Evolutionary conservation across 2,329 filamentous ascomycete genomes (phyloP).

Genomic region (Scortechinia acanthostroma): DNA sequence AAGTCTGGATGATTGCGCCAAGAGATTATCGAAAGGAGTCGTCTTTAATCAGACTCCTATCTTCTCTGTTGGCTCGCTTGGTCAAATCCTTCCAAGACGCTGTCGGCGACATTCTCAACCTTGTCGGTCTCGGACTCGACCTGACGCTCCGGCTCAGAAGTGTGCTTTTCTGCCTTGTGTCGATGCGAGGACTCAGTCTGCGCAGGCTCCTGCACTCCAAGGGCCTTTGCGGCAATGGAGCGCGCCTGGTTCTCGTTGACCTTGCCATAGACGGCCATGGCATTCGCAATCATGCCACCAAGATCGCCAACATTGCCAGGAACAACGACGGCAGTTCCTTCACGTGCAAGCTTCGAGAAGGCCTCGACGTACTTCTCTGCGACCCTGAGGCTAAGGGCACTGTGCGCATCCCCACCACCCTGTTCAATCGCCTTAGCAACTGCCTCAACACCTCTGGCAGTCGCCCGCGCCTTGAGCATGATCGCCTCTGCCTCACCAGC

Average conservation of each 20-base stretch:
- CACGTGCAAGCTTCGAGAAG: constrained; percentile 84
- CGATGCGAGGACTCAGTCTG: constrained; percentile 7
- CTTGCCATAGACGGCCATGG: constrained; percentile 90
- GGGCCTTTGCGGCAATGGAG: constrained; percentile 46
- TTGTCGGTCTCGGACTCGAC: neutral
- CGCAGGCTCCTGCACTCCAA: constrained; percentile 20
- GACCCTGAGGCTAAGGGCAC: constrained; percentile 78
- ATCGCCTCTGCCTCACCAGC: constrained; percentile 93
- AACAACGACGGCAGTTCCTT: constrained; percentile 90
- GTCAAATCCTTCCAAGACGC: neutral
- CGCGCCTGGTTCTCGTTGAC: constrained; percentile 75
- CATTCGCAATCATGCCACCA: constrained; percentile 91
- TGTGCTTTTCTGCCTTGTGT: constrained; percentile 3
- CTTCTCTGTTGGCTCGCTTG: neutral
- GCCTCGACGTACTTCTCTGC: constrained; percentile 98
- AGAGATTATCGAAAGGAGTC: too few species aligned
- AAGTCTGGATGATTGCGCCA: too few species aligned
- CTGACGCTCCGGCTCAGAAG: neutral
- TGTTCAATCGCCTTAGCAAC: constrained; percentile 71
- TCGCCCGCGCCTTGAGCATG: constrained; percentile 75
- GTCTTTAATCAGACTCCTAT: neutral
- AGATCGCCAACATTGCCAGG: constrained; percentile 96
- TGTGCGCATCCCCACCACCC: constrained; percentile 70
- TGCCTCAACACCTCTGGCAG: constrained; percentile 79
- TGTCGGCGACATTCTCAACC: neutral